A percentile compares a stretch with the other conserved stretches of the same genome.
These are phyloP conservation scores for Cercospora brassicicola DNA, from an alignment of 2,329 filamentous ascomycete genomes.

Conservation along the genomic window DNA sequence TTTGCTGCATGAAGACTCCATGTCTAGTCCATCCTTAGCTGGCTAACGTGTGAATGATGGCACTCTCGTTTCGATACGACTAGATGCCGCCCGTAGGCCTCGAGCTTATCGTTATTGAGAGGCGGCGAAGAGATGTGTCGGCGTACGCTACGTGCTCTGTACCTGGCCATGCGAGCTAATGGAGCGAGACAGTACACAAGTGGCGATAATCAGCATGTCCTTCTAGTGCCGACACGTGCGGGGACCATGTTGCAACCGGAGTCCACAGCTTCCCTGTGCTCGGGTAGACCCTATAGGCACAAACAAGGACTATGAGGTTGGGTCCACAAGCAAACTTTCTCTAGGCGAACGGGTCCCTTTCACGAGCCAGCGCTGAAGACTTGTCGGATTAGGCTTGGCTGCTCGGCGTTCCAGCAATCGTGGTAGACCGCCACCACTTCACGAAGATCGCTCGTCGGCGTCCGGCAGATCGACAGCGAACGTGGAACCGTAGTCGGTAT, in stretches of 20 bases:
- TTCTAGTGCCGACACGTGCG: conserved; percentile 1
- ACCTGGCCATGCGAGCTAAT: background rate
- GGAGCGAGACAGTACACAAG: background rate
- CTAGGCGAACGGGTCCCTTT: background rate
- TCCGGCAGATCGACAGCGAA: background rate
- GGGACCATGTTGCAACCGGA: background rate
- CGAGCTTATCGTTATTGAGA: background rate
- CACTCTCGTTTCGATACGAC: background rate
- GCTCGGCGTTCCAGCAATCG: background rate
- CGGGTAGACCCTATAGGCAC: background rate
- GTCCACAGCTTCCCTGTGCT: background rate
- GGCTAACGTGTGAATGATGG: background rate
- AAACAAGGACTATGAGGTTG: background rate
- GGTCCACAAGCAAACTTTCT: background rate
- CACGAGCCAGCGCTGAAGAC: background rate
- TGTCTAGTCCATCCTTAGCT: background rate
- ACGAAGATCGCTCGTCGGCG: background rate
- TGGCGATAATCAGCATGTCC: background rate
- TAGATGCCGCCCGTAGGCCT: background rate
- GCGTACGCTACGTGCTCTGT: background rate
- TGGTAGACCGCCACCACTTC: background rate
- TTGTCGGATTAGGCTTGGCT: background rate
- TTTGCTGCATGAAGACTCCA: background rate
- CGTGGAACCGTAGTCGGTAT: background rate
- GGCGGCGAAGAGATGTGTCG: background rate